Evolutionary conservation across 1,284 basidiomycete species (phyloP), one percentile per base, ranked within the genome.

Genomic region (Peniophora sp.): DNA sequence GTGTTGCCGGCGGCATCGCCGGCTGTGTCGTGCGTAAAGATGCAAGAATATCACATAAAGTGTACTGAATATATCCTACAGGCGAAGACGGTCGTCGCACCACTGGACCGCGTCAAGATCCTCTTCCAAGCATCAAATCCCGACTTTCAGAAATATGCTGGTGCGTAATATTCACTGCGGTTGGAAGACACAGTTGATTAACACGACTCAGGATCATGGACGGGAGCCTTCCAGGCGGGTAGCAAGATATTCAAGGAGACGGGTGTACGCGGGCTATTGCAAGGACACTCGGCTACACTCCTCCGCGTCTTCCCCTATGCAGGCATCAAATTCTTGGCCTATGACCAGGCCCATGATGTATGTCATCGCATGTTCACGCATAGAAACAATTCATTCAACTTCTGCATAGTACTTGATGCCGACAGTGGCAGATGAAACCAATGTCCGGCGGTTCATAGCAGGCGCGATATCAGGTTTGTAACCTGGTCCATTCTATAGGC

Each of bases 41-140:
- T 20, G 27, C 35, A 11, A 35, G n/a, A 42, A 32, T 32, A 32
- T 55, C 53, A 20, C 36, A 17, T 49, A 41, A 36, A n/a, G 10
- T 36, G n/a, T 51, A 55, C 34, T 3, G 47, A 36, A 48, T 54
- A 53, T 52, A 32, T 52, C 50, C 51, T 47, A 22, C 51, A 95
- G 91, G 95, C 95, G 47, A 99, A 99, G 71, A 96, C 97, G 8
- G 88, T 89, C 18, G 94, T 99, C 51, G 97, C 97, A 20, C 97
- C 97, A 1, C 78, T 99, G 24, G 97, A 99, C 66, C 79, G 97
- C 60, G 95, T 99, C 62, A 99, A 99, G 75, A 99, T 99, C 60
- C 81, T 99, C 49, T 98, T 99, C 65, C 97, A 99, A 67, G 93
- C 97, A 0, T 92, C 92, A 9, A 97, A 97, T 66, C 90, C 92